These are phyloP conservation scores for Paramecium sonneborni DNA, from an alignment of 73 alveolate genomes.

Conservation along the genomic window DNA sequence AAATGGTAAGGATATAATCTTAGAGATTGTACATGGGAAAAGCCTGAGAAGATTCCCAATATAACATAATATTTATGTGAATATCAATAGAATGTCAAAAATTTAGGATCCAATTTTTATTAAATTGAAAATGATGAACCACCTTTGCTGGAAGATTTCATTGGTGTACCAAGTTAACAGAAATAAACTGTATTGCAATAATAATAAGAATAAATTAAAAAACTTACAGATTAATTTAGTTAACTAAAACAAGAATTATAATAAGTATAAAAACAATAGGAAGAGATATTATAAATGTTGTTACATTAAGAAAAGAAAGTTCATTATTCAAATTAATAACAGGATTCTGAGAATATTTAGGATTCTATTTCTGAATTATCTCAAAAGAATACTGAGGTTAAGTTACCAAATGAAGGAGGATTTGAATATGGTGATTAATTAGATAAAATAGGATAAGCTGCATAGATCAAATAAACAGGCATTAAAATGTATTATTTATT, in stretches of 20 bases:
- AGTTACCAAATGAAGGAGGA: background rate
- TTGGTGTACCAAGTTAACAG: background rate
- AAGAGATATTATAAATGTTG: background rate
- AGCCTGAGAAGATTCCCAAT: background rate
- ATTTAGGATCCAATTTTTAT: background rate
- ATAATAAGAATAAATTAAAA: background rate
- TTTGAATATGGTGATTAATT: background rate
- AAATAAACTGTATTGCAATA: background rate
- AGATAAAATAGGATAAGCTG: slow-evolving; percentile 11
- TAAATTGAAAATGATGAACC: background rate
- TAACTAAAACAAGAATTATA: background rate
- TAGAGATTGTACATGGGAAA: background rate
- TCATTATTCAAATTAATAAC: background rate
- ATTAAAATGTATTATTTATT: background rate
- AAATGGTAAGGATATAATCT: background rate
- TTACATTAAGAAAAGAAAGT: background rate
- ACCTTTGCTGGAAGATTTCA: background rate
- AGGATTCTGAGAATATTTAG: background rate
- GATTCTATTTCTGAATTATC: background rate
- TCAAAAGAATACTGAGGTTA: background rate
- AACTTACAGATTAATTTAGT: background rate
- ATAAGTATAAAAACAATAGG: background rate
- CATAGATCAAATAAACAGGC: background rate
- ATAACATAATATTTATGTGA: background rate
- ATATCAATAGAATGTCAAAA: background rate